Percentiles rank a stretch among this genome's conserved stretches.
Conservation (phyloP, 2,329 filamentous ascomycete genomes). For the Aspergillus eucalypticola region DNA sequence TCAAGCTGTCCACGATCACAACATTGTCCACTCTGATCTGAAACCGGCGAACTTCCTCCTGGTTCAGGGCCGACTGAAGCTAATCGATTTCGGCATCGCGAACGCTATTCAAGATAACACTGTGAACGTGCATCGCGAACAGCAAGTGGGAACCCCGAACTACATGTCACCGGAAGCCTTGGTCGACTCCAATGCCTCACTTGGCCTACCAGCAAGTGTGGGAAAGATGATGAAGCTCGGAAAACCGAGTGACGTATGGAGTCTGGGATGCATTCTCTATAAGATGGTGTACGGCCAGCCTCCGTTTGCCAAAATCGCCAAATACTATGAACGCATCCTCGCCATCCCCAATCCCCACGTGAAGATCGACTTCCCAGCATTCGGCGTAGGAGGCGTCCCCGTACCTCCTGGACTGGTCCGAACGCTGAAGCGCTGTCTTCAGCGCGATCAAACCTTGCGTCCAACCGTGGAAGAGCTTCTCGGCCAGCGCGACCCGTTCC, state of each 20-base stretch:
- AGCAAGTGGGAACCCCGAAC: constrained; percentile 92
- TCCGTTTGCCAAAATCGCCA: constrained; percentile 88
- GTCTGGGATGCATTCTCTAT: constrained; percentile 91
- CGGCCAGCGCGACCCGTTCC: constrained; percentile 55
- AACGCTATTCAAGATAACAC: constrained; percentile 97
- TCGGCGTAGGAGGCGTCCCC: constrained; percentile 49
- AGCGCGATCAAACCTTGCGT: constrained; percentile 58
- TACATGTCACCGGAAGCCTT: constrained; percentile 98
- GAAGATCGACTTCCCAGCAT: constrained; percentile 49
- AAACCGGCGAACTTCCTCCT: constrained; percentile 98
- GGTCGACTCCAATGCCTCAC: constrained; percentile 75
- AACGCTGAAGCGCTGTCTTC: constrained; percentile 59
- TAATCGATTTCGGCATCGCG: constrained; percentile 98
- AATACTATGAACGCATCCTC: constrained; percentile 77
- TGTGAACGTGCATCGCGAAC: constrained; percentile 94
- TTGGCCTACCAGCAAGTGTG: constrained; percentile 49
- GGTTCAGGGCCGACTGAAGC: constrained; percentile 83
- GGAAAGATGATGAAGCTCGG: constrained; percentile 89
- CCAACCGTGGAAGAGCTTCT: constrained; percentile 61
- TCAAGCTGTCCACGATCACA: constrained; percentile 79
- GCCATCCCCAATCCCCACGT: constrained; percentile 53
- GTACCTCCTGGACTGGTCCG: constrained; percentile 58
- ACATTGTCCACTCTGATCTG: constrained; percentile 94
- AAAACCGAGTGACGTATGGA: constrained; percentile 96
- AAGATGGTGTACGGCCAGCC: constrained; percentile 98